Evolutionary conservation across 164 flowering plant species (phyloP).

Genomic region (Magnolia changhungtana): DNA sequence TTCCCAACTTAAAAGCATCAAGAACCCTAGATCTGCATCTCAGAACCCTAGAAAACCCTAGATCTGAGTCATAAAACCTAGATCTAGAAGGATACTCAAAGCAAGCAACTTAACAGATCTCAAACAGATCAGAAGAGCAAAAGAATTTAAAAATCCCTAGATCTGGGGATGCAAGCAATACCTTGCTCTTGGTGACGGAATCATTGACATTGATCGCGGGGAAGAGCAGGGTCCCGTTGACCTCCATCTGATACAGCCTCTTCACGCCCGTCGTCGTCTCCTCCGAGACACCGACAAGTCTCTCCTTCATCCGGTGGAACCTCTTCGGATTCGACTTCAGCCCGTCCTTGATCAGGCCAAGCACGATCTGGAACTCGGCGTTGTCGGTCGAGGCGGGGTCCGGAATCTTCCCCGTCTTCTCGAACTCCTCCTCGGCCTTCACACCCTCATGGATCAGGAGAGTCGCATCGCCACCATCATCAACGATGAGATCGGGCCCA

Average conservation of each 20-base stretch:
- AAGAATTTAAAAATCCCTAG: too few relatives aligned
- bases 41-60: not conserved
- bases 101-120: too few relatives aligned
- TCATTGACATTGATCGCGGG: slow-evolving; percentile 31
- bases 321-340: slow-evolving; percentile 33
- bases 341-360: slow-evolving; percentile 33
- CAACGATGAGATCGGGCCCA: slow-evolving; percentile 35
- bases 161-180: not conserved
- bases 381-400: slow-evolving; percentile 40
- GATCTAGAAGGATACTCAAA: not conserved
- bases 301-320: slow-evolving; percentile 39
- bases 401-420: slow-evolving; percentile 25
- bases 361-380: slow-evolving; percentile 41
- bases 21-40: not conserved
- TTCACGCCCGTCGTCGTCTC: slow-evolving; percentile 40
- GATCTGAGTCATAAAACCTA: not conserved
- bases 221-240: slow-evolving; percentile 23
- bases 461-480: slow-evolving; percentile 34
- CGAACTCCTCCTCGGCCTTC: slow-evolving; percentile 32
- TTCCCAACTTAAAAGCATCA: too few relatives aligned
- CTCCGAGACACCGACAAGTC: slow-evolving; percentile 34
- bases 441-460: slow-evolving; percentile 30
- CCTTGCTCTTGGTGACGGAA: slow-evolving; percentile 31
- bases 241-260: slow-evolving; percentile 37
- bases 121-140: not conserved